Evolutionary conservation across 1,139 yeast genomes (phyloP), one percentile per base, ranked within the genome.

Genomic region (Candida sp.): DNA sequence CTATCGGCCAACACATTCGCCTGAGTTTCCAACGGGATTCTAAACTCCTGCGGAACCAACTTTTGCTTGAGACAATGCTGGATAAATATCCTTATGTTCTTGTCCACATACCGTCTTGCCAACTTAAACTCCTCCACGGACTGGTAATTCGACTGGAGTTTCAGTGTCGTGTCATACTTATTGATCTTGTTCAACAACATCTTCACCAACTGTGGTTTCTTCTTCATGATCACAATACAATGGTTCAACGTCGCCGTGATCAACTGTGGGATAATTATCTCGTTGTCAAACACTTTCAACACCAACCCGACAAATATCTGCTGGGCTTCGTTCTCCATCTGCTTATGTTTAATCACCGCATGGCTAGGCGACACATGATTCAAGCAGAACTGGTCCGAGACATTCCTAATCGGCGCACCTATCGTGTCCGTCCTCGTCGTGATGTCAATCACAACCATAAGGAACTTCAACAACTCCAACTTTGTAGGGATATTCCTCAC

Each of bases 301-400:
- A 93, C 67, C 46, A 84, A 68, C 58, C 91, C 97, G 57, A 91
- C 97, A 46, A 94, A 72, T 47, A 89, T 73, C 2, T 81, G 85
- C 49, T 78, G 80, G 0, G 94, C 88, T 66, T 93, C 97, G 7
- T 88, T 83, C 59, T 88, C 92, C 58, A 91, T 70, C 50, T 62
- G 61, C 42, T 73, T 66, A 49, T 73, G 75, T 53, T 81, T 81
- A 47, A 93, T 77, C 46, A 91, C 80, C 1, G 93, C 82, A 64
- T 93, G 98, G 51, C 75, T 77, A 2, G 83, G 75, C 26, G 83
- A 82, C 1, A 91, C 85, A 50, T 81, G 71, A 3, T 84, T 68
- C 46, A 90, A 72, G 23, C 90, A 86, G 44, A 86, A 81, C 35
- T 80, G 84, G 4, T 42, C 8, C 3, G 46, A 44, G 17, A 49